Evolutionary conservation across 352 stramenopile genomes (phyloP), one percentile per base, ranked within the genome.

Genomic region (Globisporangium polare): DNA sequence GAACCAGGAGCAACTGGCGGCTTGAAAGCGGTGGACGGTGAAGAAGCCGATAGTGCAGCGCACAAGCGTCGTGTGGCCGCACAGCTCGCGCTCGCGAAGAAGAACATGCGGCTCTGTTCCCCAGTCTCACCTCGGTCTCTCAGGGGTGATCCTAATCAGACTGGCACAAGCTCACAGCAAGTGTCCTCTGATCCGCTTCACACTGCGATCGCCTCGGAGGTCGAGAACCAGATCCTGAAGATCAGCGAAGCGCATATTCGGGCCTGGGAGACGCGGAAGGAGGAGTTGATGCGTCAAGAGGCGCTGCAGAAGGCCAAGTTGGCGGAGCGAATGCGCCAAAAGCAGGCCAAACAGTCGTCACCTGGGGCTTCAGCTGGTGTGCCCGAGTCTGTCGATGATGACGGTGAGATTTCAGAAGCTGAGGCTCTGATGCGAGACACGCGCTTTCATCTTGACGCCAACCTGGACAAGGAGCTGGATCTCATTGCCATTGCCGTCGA

Each of bases 201-300:
- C 12, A 10, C 49, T 55, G 49, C 49, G 15, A 42, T 55, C 27
- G 49, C 49, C 8, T 55, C 27, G 20, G 49, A 55, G 12, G 27
- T 55, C 7, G 49, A 55, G 5, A 27, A 6, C 12, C 49, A 55
- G 49, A 55, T 55, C 18, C 27, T 55, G 27, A 24, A 41, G 18
- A 55, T 55, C 18, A 55, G 49, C 27, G 49, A 55, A 41, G 49
- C 27, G 26, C 49, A 55, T 8, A 55, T 55, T 17, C 49, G 37
- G 49, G 26, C 49, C 3, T 55, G 49, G 49, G 26, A 55, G 27
- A 41, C 37, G 18, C 49, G 49, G 8, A 55, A 55, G 27, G 17
- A 55, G 2, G 49, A 55, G 18, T 15, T 55, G 1, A 10, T 17
- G 7, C 26, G 29, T 26, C 15, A 55, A 9, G 49, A 55, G 18